Evolutionary conservation across 2,329 filamentous ascomycete species (phyloP), one percentile per base, ranked within the genome.

Genomic region (Cladosporium sp.): DNA sequence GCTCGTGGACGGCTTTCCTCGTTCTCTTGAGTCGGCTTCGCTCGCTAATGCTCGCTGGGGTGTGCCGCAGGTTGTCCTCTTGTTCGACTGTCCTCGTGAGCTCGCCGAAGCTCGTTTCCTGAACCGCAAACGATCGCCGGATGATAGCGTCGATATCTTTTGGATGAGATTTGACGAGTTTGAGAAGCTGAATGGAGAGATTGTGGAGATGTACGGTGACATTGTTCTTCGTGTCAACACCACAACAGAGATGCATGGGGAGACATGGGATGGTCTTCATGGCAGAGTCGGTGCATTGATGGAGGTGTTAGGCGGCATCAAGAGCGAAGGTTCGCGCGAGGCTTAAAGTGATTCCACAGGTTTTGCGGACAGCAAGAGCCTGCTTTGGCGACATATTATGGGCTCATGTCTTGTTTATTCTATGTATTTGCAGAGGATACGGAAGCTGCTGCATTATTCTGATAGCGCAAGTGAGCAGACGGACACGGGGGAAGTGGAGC

Each of bases 1-100:
- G 44, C 33, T 71, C 0, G 59, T 72, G n/a, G 68, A 72, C 23
- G 69, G 71, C 16, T 71, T 70, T 28, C 70, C 70, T 8, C 66
- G 71, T 23, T 35, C 28, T 8, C 18, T 16, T 16, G 40, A 64
- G 5, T 33, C 49, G 7, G 64, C 58, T 11, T 55, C 66, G 18
- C 11, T 44, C 5, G 61, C 49, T 1, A 16, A 55, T 49, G 5
- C 21, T 10, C 29, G 18, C 10, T 33, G 26, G 29, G 52, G 60
- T 12, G 35, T 1, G 18, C 62, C 52, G 12, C 18, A 14, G n/a
- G 8, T 2, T 12, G 62, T 58, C 4, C 44, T 65, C 21, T 50
- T 58, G 29, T 59, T 59, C 52, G 37, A 58, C 14, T 65, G 62
- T 52, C 37, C 44, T 5, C 31, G 44, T 8, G 29, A 65, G 10